Evolutionary conservation across 139 green algal genomes (phyloP).

Genomic region (Chlamydomonas sp.): DNA sequence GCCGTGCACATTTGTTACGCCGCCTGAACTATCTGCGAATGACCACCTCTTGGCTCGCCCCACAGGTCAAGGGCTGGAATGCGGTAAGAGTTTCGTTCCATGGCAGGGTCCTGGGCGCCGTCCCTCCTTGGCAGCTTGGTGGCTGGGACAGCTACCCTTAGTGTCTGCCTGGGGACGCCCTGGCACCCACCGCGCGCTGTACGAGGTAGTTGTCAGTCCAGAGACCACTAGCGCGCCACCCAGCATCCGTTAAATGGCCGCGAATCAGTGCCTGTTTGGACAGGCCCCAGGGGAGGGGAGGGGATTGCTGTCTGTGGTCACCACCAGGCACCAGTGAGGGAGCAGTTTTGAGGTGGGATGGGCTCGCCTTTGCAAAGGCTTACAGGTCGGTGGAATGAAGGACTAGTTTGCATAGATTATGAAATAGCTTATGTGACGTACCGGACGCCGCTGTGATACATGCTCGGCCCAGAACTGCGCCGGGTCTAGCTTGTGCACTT

Average conservation of each 20-base stretch:
- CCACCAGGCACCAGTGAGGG: background rate
- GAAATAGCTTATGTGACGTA: background rate
- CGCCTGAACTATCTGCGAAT: background rate
- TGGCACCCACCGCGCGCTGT: slow-evolving; percentile 8
- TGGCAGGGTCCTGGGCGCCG: background rate
- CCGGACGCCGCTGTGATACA: background rate
- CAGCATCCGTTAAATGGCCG: slow-evolving; percentile 45
- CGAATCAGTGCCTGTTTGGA: slow-evolving; percentile 38
- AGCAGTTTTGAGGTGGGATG: background rate
- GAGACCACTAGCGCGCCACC: slow-evolving; percentile 50
- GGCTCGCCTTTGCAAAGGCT: too few species aligned
- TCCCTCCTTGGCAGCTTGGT: background rate
- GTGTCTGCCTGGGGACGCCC: too few species aligned
- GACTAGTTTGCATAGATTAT: too few species aligned
- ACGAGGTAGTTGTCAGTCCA: slow-evolving; percentile 50
- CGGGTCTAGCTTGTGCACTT: background rate
- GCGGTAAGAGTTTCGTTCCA: background rate
- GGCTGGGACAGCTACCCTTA: background rate
- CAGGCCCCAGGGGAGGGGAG: background rate
- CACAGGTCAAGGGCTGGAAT: background rate
- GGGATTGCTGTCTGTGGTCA: background rate
- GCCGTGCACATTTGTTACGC: background rate
- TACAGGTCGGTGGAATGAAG: too few species aligned
- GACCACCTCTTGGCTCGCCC: background rate
- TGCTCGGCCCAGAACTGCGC: slow-evolving; percentile 3